Evolutionary conservation across 345 rosid genomes (phyloP), one percentile per base, ranked within the genome.

Genomic region (Aquilaria sinensis): DNA sequence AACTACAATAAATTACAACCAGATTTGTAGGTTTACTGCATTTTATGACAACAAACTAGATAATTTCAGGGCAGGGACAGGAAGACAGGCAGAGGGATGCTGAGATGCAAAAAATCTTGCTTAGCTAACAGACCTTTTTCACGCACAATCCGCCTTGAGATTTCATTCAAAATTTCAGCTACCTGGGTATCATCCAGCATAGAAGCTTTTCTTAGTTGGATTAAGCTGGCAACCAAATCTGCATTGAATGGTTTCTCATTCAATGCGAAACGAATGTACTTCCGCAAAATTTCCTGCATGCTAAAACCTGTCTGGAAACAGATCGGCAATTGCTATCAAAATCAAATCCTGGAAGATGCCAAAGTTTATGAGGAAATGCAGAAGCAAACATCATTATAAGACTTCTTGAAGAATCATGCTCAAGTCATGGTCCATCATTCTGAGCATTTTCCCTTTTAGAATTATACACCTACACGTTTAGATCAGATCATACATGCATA

Each of bases 211-310:
- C 95, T 81, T n/a, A 94, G 82, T 61, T 74, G 83, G 73, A 94
- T 85, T 52, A 90, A 83, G 77, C 51, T 60, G 58, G 75, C 66
- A 68, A 94, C 84, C 67, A 94, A 74, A 30, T 88, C 86, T 1
- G 96, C 88, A 65, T 79, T 85, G 65, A 91, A 94, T 13, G 96
- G 96, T 61, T 85, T 94, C 83, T 94, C 99, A 68, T 94, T 90
- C 89, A 94, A 66, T 0, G 85, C 85, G 69, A 88, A 90, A 1
- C 93, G 83, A 67, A 88, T 82, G 75, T 90, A 94, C 76, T 94
- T 94, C 70, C 97, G 84, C 68, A 90, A 70, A 57, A 94, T 75
- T 64, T 88, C 99, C 81, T 83, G 95, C 88, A 78, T 77, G 80
- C 78, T 81, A 72, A 88, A 90, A 76, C 83, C 99, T 85, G 97